Percentiles rank a stretch among this genome's conserved stretches.
These are phyloP conservation scores for Lentinula novae-zelandiae DNA, from an alignment of 1,284 basidiomycete genomes.

Conservation along the genomic window DNA sequence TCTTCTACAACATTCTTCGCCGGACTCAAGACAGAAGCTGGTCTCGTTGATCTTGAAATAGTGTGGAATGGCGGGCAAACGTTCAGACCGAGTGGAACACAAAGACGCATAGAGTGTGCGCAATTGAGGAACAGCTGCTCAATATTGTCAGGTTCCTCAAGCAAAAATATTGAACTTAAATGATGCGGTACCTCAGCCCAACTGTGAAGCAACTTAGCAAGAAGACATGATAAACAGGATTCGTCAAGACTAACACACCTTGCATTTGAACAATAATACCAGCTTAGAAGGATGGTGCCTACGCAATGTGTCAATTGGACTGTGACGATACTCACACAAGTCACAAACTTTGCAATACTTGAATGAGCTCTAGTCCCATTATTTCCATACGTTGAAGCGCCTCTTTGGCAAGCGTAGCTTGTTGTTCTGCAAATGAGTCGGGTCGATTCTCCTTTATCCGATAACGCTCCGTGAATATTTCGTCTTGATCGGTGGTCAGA, in stretches of 20 bases:
- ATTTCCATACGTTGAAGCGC: slow-evolving; percentile 45
- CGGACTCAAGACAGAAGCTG: slow-evolving; percentile 53
- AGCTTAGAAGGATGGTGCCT: slow-evolving; percentile 62
- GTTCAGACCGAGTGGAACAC: slow-evolving; percentile 65
- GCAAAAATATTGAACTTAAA: not conserved
- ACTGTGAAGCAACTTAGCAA: slow-evolving; percentile 22
- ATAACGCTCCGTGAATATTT: slow-evolving; percentile 48
- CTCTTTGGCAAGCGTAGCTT: slow-evolving; percentile 54
- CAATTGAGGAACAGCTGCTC: slow-evolving; percentile 56
- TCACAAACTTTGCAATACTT: slow-evolving; percentile 56
- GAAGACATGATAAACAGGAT: not conserved
- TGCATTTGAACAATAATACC: slow-evolving; percentile 72
- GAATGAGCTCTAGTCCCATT: slow-evolving; percentile 53
- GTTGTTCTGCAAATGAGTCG: slow-evolving; percentile 66
- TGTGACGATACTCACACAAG: slow-evolving; percentile 1
- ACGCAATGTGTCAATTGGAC: not conserved
- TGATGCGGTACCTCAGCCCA: slow-evolving; percentile 61
- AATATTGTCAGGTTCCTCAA: not conserved
- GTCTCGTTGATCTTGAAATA: slow-evolving; percentile 48
- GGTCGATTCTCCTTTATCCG: slow-evolving; percentile 41
- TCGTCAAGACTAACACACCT: slow-evolving; percentile 38
- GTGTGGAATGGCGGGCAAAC: slow-evolving; percentile 66
- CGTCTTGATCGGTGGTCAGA: slow-evolving; percentile 31
- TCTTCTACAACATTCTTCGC: slow-evolving; percentile 63
- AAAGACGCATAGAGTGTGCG: slow-evolving; percentile 53